phyloP scores from a whole-genome alignment of 208 protist genomes.

The Porcisia hertigi region DNA sequence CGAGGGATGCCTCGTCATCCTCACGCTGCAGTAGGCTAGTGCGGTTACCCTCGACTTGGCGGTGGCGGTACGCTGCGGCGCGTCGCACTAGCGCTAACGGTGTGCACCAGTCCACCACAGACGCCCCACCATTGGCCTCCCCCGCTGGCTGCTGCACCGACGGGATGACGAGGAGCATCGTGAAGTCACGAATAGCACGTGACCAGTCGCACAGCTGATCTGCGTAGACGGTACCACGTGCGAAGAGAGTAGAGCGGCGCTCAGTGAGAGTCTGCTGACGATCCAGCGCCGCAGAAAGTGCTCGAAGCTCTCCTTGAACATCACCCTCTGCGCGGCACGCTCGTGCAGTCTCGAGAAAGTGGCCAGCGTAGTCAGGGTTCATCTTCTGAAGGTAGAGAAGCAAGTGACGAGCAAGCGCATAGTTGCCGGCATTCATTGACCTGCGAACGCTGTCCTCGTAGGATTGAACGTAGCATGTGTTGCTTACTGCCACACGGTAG shows the following conservation, averaged over 20 bases:
- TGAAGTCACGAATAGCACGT: slow-evolving; percentile 82
- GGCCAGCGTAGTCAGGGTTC: slow-evolving; percentile 50
- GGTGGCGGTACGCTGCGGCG: slow-evolving; percentile 60
- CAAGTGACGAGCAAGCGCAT: slow-evolving; percentile 58
- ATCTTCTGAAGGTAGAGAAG: slow-evolving; percentile 66
- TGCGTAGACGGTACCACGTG: slow-evolving; percentile 70
- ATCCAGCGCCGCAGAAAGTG: slow-evolving; percentile 78
- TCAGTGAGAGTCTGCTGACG: slow-evolving; percentile 46
- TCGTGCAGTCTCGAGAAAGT: slow-evolving; percentile 65
- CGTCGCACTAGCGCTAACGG: slow-evolving; percentile 79
- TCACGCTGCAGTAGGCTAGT: slow-evolving; percentile 26
- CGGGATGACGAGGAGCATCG: slow-evolving; percentile 55
- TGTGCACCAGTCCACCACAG: slow-evolving; percentile 47
- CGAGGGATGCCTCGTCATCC: slow-evolving; percentile 57
- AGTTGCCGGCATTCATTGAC: slow-evolving; percentile 56
- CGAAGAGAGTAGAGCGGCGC: slow-evolving; percentile 69
- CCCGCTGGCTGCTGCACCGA: slow-evolving; percentile 14
- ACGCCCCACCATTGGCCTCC: not conserved
- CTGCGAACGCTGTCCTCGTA: slow-evolving; percentile 63
- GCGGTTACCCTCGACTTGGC: slow-evolving; percentile 30
- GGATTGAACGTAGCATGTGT: slow-evolving; percentile 53
- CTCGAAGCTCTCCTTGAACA: slow-evolving; percentile 45
- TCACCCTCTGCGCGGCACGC: slow-evolving; percentile 61
- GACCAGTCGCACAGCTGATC: slow-evolving; percentile 56
- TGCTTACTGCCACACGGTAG: slow-evolving; percentile 45